Evolutionary conservation across 352 stramenopile species (phyloP), one percentile per base, ranked within the genome.

Genomic region (Phytophthora hibernalis): DNA sequence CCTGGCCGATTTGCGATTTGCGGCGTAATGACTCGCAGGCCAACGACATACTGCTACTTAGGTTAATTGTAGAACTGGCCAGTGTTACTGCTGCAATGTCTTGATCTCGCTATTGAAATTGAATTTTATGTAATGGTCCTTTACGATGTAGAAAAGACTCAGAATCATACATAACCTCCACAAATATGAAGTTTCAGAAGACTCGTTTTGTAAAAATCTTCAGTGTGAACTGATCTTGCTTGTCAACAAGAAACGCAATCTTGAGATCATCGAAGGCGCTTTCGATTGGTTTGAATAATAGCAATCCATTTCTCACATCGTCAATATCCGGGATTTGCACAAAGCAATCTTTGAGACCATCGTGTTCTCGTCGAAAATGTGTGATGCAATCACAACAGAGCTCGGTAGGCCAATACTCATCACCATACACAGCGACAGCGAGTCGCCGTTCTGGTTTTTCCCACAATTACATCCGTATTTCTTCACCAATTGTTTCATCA

Each of bases 231-330:
- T 51, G 37, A 57, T 57, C 56, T 35, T 52, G 5, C 18, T 65
- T 45, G 58, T 59, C 58, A 20, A 65, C 58, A 49, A 65, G 47
- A 57, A 65, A 38, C 57, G 33, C 16, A 37, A 65, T 56, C 26
- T 53, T 13, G 28, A 48, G 58, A 49, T 59, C 13, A 57, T 58
- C 38, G 28, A 65, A 54, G 48, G 58, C 57, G 57, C 48, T 53
- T 65, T 57, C 15, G 38, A 65, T 65, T 37, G 47, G 48, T 58
- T 58, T 65, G 13, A 65, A 65, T 28, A 65, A 54, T 33, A 63
- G 33, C 33, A 63, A 63, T 15, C 55, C 55, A 50, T 65, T 65
- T 43, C 37, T 65, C 45, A 56, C 24, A 44, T 64, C 35, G 47
- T 57, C 56, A 56, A 65, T 65, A 65, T 57, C 31, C 1, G 3